A percentile compares a stretch with the other conserved stretches of the same genome.
These are phyloP conservation scores for Saccharomycopsis fodiens DNA, from an alignment of 805 yeast species.

Conservation along the genomic window DNA sequence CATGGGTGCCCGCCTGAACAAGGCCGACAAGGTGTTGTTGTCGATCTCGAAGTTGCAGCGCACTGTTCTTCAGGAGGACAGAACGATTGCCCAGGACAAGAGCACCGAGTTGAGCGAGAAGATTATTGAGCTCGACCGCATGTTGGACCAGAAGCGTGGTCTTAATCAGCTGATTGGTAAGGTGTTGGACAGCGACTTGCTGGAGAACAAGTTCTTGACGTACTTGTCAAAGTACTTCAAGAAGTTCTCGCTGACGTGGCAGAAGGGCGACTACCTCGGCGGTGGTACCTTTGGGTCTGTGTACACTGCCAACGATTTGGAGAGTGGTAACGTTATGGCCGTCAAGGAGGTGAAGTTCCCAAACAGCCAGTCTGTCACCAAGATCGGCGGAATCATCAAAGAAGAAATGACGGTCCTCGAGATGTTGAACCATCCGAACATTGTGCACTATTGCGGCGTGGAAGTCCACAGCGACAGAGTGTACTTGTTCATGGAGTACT, in stretches of 20 bases:
- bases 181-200: constrained; percentile 80
- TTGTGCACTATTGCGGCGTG: constrained; percentile 94
- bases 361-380: constrained; percentile 76
- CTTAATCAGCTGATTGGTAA: constrained; percentile 64
- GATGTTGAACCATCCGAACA: constrained; percentile 91
- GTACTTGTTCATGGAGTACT: constrained; percentile 93
- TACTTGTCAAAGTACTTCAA: constrained; percentile 84
- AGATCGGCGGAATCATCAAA: constrained; percentile 79
- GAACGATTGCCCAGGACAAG: constrained; percentile 6
- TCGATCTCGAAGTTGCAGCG: constrained; percentile 16
- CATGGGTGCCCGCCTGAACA: constrained; percentile 93
- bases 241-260: constrained; percentile 92
- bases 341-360: constrained; percentile 92
- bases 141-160: constrained; percentile 47
- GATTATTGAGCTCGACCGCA: constrained; percentile 34
- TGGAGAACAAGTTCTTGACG: constrained; percentile 80
- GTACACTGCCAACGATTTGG: constrained; percentile 84
- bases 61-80: constrained; percentile 15
- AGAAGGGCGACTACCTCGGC: constrained; percentile 87
- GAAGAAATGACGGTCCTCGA: constrained; percentile 97
- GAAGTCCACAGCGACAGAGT: constrained; percentile 96
- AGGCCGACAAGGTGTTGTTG: constrained; percentile 28
- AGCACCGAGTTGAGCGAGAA: constrained; percentile 38
- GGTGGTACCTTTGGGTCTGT: constrained; percentile 96
- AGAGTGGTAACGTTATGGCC: constrained; percentile 94